Evolutionary conservation across 768 basidiomycete species (phyloP).

Genomic region (Boletus sp.): DNA sequence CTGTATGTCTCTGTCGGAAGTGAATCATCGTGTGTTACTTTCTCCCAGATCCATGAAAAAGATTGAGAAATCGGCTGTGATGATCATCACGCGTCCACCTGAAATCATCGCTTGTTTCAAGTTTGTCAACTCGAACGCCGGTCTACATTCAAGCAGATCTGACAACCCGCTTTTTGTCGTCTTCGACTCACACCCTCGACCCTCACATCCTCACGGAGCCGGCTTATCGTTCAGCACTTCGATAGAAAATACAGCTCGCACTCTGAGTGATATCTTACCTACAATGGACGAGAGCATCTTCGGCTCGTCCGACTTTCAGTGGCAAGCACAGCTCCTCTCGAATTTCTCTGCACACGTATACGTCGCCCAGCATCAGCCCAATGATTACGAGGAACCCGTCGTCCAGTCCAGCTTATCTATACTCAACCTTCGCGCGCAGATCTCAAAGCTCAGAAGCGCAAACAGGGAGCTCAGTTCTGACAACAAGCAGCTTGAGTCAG

Average conservation of each 20-base stretch:
- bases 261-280: conserved; percentile 46
- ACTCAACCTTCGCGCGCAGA: conserved; percentile 40
- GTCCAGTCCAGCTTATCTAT: conserved; percentile 50
- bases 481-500: conserved; percentile 26
- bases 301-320: conserved; percentile 44
- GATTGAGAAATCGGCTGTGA: conserved; percentile 31
- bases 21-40: not conserved
- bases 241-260: conserved; percentile 39
- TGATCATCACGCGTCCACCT: conserved; percentile 65
- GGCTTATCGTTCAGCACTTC: conserved; percentile 54
- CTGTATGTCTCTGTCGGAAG: not conserved
- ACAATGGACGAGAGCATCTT: conserved; percentile 43
- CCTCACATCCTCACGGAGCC: conserved; percentile 55
- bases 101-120: conserved; percentile 60
- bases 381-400: conserved; percentile 33
- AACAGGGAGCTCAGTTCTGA: conserved; percentile 26
- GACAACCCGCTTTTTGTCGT: conserved; percentile 44
- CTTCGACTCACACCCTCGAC: conserved; percentile 67
- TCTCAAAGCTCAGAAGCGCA: conserved; percentile 35
- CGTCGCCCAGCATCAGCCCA: conserved; percentile 30
- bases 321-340: conserved; percentile 62
- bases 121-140: conserved; percentile 12
- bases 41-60: conserved; percentile 23
- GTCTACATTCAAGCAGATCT: not conserved
- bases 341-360: conserved; percentile 61